phyloP scores from a whole-genome alignment of 139 green algal genomes.

The Gonium pectorale region DNA sequence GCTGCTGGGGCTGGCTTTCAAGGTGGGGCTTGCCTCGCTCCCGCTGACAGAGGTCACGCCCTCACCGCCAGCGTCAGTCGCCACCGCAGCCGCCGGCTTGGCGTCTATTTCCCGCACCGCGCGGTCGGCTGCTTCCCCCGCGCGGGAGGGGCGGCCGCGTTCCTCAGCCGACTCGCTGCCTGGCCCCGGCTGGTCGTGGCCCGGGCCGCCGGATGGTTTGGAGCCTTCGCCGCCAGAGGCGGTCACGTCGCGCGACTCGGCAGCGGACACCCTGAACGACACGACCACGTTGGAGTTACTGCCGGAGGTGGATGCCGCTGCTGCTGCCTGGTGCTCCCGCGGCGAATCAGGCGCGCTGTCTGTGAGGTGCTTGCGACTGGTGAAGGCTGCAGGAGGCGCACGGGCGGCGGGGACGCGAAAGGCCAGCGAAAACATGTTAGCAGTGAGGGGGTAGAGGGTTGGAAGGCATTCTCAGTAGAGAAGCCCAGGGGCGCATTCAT shows the following conservation, averaged over 20 bases:
- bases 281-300: neutral
- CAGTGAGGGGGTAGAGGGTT: too few relatives aligned
- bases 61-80: neutral
- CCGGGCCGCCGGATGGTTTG: neutral
- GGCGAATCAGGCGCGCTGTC: too few relatives aligned
- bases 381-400: too few relatives aligned
- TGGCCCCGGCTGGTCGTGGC: neutral
- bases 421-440: too few relatives aligned
- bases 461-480: too few relatives aligned
- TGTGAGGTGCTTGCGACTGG: too few relatives aligned
- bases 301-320: neutral
- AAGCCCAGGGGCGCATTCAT: too few relatives aligned
- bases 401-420: too few relatives aligned
- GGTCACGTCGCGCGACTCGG: neutral
- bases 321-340: too few relatives aligned
- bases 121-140: neutral
- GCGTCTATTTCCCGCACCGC: conserved; percentile 17
- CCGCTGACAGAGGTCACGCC: neutral
- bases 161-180: neutral
- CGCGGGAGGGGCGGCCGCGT: neutral
- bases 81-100: neutral
- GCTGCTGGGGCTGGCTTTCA: neutral
- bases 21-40: neutral
- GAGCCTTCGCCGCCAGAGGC: neutral
- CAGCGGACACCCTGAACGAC: neutral